phyloP scores from a whole-genome alignment of 768 basidiomycete species.

The Naematelia encephala region DNA sequence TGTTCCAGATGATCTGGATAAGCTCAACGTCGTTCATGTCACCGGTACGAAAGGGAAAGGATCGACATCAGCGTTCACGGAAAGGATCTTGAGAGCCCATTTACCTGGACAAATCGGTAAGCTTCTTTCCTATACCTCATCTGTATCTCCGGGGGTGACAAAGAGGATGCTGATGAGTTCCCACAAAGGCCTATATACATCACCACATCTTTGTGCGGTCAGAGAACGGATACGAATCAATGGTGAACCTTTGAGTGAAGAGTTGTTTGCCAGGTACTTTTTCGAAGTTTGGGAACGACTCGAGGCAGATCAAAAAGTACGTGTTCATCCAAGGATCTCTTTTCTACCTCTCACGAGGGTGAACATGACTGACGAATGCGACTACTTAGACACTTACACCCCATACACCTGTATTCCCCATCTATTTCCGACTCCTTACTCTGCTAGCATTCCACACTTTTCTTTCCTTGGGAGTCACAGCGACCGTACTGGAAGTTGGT shows the following conservation, averaged over 20 bases:
- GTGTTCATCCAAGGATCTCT: constrained; percentile 18
- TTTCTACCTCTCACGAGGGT: background rate
- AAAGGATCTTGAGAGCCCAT: constrained; percentile 77
- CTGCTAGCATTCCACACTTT: constrained; percentile 90
- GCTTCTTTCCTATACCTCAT: constrained; percentile 30
- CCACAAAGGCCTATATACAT: constrained; percentile 80
- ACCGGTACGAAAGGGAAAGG: constrained; percentile 99
- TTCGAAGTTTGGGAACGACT: constrained; percentile 93
- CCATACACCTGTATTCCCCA: constrained; percentile 68
- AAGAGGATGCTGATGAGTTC: no score
- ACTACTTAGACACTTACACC: constrained; percentile 29
- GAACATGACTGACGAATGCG: background rate
- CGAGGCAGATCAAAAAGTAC: constrained; percentile 62
- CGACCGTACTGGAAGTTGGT: constrained; percentile 92
- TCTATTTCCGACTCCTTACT: constrained; percentile 91
- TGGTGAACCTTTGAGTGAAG: constrained; percentile 82
- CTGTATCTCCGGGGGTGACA: background rate
- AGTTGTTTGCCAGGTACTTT: constrained; percentile 82
- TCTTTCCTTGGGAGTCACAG: constrained; percentile 67
- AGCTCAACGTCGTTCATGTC: constrained; percentile 88
- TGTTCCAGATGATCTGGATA: constrained; percentile 71
- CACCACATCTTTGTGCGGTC: constrained; percentile 92
- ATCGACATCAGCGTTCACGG: constrained; percentile 89
- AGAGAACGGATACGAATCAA: constrained; percentile 93
- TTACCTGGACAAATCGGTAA: constrained; percentile 71